Evolutionary conservation across 768 basidiomycete genomes (phyloP), one percentile per base, ranked within the genome.

Genomic region (Macrolepiota dolichaula): DNA sequence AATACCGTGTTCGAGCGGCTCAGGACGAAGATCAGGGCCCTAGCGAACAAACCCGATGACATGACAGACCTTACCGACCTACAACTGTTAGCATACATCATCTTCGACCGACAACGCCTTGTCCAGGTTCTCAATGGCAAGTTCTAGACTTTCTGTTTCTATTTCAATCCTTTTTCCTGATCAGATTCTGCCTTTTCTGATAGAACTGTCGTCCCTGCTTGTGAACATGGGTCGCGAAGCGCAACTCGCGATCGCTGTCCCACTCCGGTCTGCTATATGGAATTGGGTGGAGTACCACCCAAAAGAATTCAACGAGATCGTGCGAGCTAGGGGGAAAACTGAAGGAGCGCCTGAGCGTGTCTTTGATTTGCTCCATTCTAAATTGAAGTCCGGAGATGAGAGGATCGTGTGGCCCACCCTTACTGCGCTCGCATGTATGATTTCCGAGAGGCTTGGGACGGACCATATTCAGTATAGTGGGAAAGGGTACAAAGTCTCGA

Each of bases 291-390:
- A 89, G 32, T 77, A 84, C 24, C 91, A 88, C 67, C 88, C 92
- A 0, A 74, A 77, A 4, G 92, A 97, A 69, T 96, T 87, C 70
- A 87, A 88, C 56, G 87, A 92, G 6, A 80, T 85, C 4, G 79
- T 94, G 38, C 78, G 81, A 10, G 76, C 79, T 2, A 80, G 87
- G 49, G 84, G 87, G 29, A 80, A 76, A 50, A 77, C 91, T 12
- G 95, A 96, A 61, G 92, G 90, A 46, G 85, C 87, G 0, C 88
- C 94, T 0, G 94, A 97, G 69, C 85, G 91, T 7, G 84, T 96
- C 2, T 96, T 94, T 68, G 95, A 97, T 72, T 71, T 89, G 17
- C 73, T 96, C 2, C 87, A 85, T 66, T 79, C 82, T 15, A 79
- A 74, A 53, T 76, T 70, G 56, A 74, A 56, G 68, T 75, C 66